Evolutionary conservation across 306 rosid species (phyloP).

Genomic region (Prosopis cineraria): DNA sequence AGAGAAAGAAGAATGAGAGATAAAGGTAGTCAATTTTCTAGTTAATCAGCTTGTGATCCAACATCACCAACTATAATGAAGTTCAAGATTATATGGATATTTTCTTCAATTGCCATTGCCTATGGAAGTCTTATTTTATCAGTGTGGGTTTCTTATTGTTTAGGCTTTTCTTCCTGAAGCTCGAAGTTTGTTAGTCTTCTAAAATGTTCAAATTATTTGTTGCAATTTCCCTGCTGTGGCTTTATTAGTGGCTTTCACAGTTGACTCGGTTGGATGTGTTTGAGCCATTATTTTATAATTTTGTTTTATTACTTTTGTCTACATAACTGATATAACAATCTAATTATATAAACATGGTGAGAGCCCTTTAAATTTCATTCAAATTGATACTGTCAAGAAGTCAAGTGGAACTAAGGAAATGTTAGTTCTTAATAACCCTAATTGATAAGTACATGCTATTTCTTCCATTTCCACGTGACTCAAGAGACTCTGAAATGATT

Average conservation of each 20-base stretch:
- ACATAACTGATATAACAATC: neutral
- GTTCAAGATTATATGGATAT: neutral
- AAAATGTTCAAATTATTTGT: neutral
- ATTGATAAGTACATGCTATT: conserved; percentile 8
- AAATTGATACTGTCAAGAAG: neutral
- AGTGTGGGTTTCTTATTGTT: neutral
- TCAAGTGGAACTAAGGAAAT: conserved; percentile 19
- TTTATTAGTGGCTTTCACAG: neutral
- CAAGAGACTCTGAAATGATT: conserved; percentile 2
- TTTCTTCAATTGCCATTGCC: conserved; percentile 12
- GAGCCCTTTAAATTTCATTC: neutral
- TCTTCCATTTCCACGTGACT: conserved; percentile 4
- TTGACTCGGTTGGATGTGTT: neutral
- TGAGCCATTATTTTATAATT: neutral
- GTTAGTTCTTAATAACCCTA: conserved; percentile 12
- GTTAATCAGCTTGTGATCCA: neutral
- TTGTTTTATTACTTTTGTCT: neutral
- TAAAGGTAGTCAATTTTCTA: conserved; percentile 64
- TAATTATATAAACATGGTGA: neutral
- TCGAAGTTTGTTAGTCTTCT: neutral
- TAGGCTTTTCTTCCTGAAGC: neutral
- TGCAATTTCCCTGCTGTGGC: neutral
- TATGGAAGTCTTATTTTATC: conserved; percentile 6
- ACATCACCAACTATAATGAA: neutral
- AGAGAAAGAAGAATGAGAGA: conserved; percentile 90